These are phyloP conservation scores for Tilletia setariae DNA, from an alignment of 1,284 basidiomycete species.

Conservation along the genomic window DNA sequence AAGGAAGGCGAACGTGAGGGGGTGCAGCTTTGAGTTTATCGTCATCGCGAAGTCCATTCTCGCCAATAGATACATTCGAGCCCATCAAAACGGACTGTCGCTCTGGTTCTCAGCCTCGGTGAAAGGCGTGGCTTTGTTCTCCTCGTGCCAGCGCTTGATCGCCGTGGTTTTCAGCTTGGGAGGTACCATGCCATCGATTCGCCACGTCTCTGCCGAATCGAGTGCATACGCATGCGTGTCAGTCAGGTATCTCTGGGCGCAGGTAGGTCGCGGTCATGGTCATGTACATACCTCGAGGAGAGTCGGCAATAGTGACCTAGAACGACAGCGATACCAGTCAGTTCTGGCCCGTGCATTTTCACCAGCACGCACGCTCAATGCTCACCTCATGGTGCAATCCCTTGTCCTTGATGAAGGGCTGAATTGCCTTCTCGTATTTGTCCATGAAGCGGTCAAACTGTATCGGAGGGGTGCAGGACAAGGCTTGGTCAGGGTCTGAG, in stretches of 20 bases:
- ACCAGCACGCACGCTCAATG: background rate
- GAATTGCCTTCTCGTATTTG: background rate
- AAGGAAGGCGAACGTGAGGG: too few relatives aligned
- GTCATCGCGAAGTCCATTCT: too few relatives aligned
- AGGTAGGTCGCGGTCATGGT: background rate
- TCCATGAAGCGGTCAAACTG: constrained; percentile 8
- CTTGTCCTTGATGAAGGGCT: constrained; percentile 2
- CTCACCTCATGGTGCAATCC: background rate
- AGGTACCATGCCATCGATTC: background rate
- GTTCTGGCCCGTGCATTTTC: too few relatives aligned
- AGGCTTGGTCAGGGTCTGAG: background rate
- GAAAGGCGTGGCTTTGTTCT: constrained; percentile 1
- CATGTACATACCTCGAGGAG: background rate
- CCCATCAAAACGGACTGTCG: background rate
- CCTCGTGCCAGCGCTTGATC: background rate
- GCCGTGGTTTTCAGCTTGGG: background rate
- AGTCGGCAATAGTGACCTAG: constrained; percentile 8
- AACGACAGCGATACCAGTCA: background rate
- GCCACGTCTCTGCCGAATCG: constrained; percentile 2
- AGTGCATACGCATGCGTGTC: background rate
- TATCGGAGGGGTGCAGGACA: background rate
- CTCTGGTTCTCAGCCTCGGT: background rate
- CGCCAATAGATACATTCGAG: too few relatives aligned
- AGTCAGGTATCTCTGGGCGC: background rate
- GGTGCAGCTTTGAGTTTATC: too few relatives aligned